Evolutionary conservation across 257 asterid genomes (phyloP).

Genomic region (Ophiorrhiza pumila): DNA sequence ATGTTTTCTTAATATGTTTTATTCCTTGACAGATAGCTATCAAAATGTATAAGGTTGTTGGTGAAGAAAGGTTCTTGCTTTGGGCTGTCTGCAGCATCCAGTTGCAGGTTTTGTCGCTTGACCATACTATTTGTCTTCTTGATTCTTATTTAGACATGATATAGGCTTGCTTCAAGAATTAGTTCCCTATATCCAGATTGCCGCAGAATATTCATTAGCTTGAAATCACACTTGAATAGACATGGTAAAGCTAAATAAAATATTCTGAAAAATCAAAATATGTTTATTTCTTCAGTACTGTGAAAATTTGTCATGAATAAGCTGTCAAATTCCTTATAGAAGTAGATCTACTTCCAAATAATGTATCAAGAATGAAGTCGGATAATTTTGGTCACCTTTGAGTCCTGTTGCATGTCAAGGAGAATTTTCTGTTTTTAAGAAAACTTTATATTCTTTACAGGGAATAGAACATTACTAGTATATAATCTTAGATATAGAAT

Average conservation of each 20-base stretch:
- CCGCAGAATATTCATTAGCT: neutral
- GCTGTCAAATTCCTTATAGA: neutral
- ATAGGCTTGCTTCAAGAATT: neutral
- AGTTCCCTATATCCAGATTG: neutral
- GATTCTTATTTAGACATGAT: neutral
- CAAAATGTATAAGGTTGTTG: slow-evolving; percentile 82
- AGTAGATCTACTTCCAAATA: neutral
- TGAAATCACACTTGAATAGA: neutral
- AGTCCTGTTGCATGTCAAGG: neutral
- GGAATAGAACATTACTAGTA: neutral
- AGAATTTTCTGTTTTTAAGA: neutral
- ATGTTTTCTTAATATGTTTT: neutral
- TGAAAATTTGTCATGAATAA: neutral
- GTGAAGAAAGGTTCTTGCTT: slow-evolving; percentile 89
- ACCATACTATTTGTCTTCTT: neutral
- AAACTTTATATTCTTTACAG: neutral
- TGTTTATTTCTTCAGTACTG: neutral
- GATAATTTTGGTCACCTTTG: neutral
- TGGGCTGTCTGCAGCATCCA: slow-evolving; percentile 99
- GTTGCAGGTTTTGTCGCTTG: slow-evolving; percentile 63
- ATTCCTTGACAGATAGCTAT: slow-evolving; percentile 67
- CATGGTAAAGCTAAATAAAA: neutral
- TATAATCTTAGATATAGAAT: too few relatives aligned
- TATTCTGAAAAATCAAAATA: neutral
- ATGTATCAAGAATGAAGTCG: neutral